Conservation (phyloP, 2,329 filamentous ascomycete species). For the Aspergillus fischeri region DNA sequence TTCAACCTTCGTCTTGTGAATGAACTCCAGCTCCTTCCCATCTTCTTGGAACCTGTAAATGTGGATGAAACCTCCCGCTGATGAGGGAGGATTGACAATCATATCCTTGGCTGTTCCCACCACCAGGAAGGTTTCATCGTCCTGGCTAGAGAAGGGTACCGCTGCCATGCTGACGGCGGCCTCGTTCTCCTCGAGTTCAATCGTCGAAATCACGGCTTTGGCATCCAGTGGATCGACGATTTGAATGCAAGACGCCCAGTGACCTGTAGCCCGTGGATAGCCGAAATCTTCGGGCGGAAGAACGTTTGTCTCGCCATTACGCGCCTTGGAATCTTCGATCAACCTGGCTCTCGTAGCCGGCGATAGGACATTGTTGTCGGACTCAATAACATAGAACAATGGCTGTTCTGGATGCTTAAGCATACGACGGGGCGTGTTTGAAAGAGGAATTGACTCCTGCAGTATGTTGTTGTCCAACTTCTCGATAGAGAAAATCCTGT, state of each 20-base stretch:
- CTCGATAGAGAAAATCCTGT: conserved; percentile 83
- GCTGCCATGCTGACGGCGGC: conserved; percentile 81
- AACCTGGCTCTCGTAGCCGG: conserved; percentile 72
- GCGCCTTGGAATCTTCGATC: conserved; percentile 64
- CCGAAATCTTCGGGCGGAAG: conserved; percentile 82
- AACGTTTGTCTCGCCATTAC: conserved; percentile 67
- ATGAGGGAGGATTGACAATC: conserved; percentile 70
- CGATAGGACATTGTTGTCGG: conserved; percentile 86
- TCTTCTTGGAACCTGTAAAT: conserved; percentile 86
- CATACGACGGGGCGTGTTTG: conserved; percentile 85
- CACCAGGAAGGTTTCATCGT: conserved; percentile 84
- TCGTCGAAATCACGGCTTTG: conserved; percentile 68
- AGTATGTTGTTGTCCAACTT: conserved; percentile 80
- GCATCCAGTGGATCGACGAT: conserved; percentile 77
- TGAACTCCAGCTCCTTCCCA: conserved; percentile 85
- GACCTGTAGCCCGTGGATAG: conserved; percentile 73
- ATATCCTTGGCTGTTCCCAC: conserved; percentile 94
- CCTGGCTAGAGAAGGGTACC: conserved; percentile 82
- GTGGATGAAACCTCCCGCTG: conserved; percentile 77
- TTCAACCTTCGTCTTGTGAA: conserved; percentile 92
- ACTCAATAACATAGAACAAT: conserved; percentile 89
- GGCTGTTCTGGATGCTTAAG: conserved; percentile 82
- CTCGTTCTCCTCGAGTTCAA: conserved; percentile 86
- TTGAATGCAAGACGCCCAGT: conserved; percentile 95
- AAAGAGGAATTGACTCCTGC: conserved; percentile 78